Base-by-base conservation (phyloP, 306 rosid genomes). In the Prunus dulcis region DNA sequence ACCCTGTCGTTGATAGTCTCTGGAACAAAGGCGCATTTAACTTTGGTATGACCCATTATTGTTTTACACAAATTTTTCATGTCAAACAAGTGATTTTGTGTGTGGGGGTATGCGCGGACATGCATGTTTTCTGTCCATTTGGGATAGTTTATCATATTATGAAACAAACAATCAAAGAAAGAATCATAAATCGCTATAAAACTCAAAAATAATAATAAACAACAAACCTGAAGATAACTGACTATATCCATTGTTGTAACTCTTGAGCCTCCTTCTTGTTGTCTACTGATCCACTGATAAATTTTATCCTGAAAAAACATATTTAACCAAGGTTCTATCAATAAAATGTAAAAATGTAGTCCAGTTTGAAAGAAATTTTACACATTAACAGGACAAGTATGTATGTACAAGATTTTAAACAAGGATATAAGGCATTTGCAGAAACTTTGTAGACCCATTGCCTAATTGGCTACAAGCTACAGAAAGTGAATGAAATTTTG, bases 191-290 rank as follows among this genome's bases (percentile, higher is more conserved):
- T 55, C 25, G 69, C 23, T 67, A 78, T 20, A 15, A 46, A 50
- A 65, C 53, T 25, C 12, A 9, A 66, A 25, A 25, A 23, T 34
- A 34, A 34, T 34, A 34, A 76, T 32, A 32, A 23, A 19, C 25
- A 80, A 47, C 34, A 41, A 67, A 93, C 98, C 91, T 91, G 96
- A 80, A 93, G 74, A 78, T 91, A 88, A 88, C 70, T 88, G 46
- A 93, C 77, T 77, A 91, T 75, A 74, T 93, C 96, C 70, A 76
- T 76, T 15, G 90, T 84, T 56, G 87, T 76, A 81, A 91, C 87
- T 78, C 94, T 88, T 38, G 96, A 89, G 76, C 93, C 98, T 67
- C 82, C 91, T 65, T 93, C 96, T 81, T 93, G 93, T 51, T 93
- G 95, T 71, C 96, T 86, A 85, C 83, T 56, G 55, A 93, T 88